Evolutionary conservation across 305 asterid species (phyloP), one percentile per base, ranked within the genome.

Genomic region (Andrographis paniculata): DNA sequence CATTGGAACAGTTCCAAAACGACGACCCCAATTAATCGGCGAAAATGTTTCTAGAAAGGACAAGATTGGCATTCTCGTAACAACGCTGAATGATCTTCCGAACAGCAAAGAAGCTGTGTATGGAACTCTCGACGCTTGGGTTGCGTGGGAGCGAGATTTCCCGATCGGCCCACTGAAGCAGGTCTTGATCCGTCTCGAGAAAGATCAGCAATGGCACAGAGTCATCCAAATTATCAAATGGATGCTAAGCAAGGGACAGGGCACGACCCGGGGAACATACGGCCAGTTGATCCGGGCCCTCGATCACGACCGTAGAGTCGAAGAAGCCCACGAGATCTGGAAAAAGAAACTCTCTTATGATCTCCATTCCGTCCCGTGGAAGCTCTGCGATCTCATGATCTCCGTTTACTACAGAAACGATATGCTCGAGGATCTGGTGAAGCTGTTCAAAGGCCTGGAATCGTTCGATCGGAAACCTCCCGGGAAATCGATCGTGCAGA

Each of bases 231-330:
- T 89, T 14, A 86, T 89, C 18, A 86, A 89, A 59, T 91, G 98
- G 98, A 91, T 80, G 75, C 69, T 91, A 20, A 86, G 96, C 88
- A 86, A 86, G 69, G 98, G 98, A 15, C 98, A 91, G 51, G 92
- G 96, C 42, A 75, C 40, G 23, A 89, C 96, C 14, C 70, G 72
- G 60, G 88, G 84, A 13, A 86, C 96, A 0, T 89, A 89, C 18
- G 83, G 73, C 17, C 96, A 86, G 71, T 50, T 91, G 67, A 86
- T 91, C 42, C 74, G 45, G 38, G 96, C 98, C 44, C 70, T 91
- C 22, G 98, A 86, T 58, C 82, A 67, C 92, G 98, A 86, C 59
- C 73, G 62, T 18, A 67, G 96, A 47, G 78, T 77, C 9, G 69
- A 75, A 62, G 95, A 91, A 62, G 94, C 95, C 1, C 69, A 79